Percentiles rank a stretch among this genome's conserved stretches.
Conservation (phyloP, 2,329 filamentous ascomycete species). For the Sporothrix humicola region DNA sequence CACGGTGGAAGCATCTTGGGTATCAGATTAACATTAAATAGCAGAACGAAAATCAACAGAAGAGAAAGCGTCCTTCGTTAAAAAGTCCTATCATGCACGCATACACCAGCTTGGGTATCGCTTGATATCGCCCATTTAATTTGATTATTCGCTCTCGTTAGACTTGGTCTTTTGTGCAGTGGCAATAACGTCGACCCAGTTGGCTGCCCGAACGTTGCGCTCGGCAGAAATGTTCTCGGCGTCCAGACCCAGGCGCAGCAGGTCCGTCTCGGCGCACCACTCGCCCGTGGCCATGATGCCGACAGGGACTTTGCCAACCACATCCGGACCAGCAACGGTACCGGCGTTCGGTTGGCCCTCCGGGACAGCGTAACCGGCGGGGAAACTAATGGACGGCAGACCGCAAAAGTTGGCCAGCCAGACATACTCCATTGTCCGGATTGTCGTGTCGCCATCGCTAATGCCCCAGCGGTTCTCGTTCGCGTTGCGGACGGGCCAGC, state of each 20-base stretch:
- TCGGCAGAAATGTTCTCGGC: conserved; percentile 50
- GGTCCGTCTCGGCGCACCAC: conserved; percentile 57
- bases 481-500: conserved; percentile 50
- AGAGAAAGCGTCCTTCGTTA: no score
- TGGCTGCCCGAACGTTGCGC: conserved; percentile 45
- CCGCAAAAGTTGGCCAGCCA: conserved; percentile 60
- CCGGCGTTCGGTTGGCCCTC: conserved; percentile 44
- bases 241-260: conserved; percentile 57
- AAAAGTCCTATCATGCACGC: background rate
- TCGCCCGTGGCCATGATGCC: conserved; percentile 63
- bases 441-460: conserved; percentile 54
- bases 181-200: conserved; percentile 55
- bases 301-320: conserved; percentile 53
- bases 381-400: conserved; percentile 53
- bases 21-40: conserved; percentile 1
- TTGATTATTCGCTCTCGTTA: background rate
- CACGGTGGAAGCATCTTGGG: conserved; percentile 1
- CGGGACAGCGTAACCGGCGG: conserved; percentile 53
- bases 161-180: conserved; percentile 19
- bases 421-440: conserved; percentile 56
- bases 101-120: background rate
- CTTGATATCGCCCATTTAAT: background rate
- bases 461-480: conserved; percentile 51
- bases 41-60: background rate
- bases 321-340: conserved; percentile 44